Conservation (phyloP, 805 yeast genomes). For the Yarrowia sp. region DNA sequence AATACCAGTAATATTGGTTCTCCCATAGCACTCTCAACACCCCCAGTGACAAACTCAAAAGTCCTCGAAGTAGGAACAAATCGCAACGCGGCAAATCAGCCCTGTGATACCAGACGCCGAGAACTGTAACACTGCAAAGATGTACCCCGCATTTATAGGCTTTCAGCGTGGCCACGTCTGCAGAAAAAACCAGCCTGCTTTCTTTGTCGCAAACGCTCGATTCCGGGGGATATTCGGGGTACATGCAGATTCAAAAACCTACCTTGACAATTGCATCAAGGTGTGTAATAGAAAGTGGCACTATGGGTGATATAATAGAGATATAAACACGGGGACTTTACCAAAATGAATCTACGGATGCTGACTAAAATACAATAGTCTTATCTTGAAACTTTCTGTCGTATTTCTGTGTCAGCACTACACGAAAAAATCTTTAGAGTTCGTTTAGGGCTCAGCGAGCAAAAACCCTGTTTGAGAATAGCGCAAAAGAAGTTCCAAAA, state of each 20-base stretch:
- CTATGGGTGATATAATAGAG: neutral
- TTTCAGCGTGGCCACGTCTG: neutral
- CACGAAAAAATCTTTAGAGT: neutral
- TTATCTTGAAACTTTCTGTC: too few relatives aligned
- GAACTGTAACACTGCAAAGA: neutral
- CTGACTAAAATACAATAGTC: too few relatives aligned
- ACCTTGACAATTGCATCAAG: neutral
- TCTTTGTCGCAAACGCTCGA: neutral
- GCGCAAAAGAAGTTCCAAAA: neutral
- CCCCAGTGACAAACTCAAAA: neutral
- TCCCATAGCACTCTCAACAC: neutral
- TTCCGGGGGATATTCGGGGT: conserved; percentile 24
- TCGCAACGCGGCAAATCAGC: neutral
- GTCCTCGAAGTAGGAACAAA: conserved; percentile 9
- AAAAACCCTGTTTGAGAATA: conserved; percentile 4
- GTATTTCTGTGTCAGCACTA: too few relatives aligned
- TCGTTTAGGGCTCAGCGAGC: neutral
- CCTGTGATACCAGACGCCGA: conserved; percentile 1
- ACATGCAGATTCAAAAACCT: conserved; percentile 27
- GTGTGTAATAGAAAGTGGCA: neutral
- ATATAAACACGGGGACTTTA: neutral
- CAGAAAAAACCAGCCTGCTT: conserved; percentile 17
- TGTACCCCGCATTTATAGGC: conserved; percentile 16
- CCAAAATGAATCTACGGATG: neutral
- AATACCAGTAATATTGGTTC: too few relatives aligned